These are phyloP conservation scores for Meira nashicola DNA, from an alignment of 1,284 basidiomycete genomes.

Conservation along the genomic window DNA sequence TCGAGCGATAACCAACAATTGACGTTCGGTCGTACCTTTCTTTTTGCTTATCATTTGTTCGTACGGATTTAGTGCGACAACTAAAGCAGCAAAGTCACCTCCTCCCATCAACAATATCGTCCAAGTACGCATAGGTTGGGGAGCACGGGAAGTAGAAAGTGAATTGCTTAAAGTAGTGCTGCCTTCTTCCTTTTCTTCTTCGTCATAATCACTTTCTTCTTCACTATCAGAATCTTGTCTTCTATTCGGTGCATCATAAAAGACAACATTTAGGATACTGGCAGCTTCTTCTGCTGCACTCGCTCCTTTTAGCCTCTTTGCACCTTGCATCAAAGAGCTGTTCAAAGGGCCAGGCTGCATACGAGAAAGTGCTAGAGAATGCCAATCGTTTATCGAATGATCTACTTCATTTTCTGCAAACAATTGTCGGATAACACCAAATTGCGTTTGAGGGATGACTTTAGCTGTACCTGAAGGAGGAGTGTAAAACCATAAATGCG, in stretches of 20 bases:
- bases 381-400: not conserved
- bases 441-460: slow-evolving; percentile 66
- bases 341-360: slow-evolving; percentile 5
- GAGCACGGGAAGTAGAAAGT: not conserved
- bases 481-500: slow-evolving; percentile 5
- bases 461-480: not conserved
- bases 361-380: not conserved
- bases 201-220: slow-evolving; percentile 14
- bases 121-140: slow-evolving; percentile 63
- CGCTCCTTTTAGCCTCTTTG: slow-evolving; percentile 43
- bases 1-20: slow-evolving; percentile 70
- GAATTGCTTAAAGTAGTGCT: not conserved
- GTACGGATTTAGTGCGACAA: slow-evolving; percentile 61
- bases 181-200: slow-evolving; percentile 17
- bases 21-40: slow-evolving; percentile 15
- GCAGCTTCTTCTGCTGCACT: slow-evolving; percentile 35
- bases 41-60: slow-evolving; percentile 21
- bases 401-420: slow-evolving; percentile 58
- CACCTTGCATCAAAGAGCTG: slow-evolving; percentile 13
- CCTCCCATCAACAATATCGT: slow-evolving; percentile 93
- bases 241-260: slow-evolving; percentile 25
- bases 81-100: slow-evolving; percentile 90
- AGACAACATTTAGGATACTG: slow-evolving; percentile 25
- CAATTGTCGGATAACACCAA: slow-evolving; percentile 77
- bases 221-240: slow-evolving; percentile 19